Conservation (phyloP, 1,284 basidiomycete genomes). For the Xanthoconium separans region DNA sequence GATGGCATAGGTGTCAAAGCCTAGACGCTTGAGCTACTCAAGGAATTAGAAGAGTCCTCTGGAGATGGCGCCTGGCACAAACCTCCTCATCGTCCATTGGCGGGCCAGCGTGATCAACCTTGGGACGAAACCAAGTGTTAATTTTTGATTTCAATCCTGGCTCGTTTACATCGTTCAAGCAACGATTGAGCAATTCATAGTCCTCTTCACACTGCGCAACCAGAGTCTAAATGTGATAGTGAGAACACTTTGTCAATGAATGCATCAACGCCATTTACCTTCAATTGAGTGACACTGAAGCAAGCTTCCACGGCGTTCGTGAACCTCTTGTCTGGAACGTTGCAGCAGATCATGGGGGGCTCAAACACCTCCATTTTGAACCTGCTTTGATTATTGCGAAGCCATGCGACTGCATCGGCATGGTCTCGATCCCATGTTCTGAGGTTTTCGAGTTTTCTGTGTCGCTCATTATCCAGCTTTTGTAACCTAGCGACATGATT, state of each 20-base stretch:
- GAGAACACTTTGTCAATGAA: not conserved
- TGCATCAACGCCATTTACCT: constrained; percentile 43
- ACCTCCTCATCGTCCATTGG: constrained; percentile 63
- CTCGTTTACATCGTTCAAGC: constrained; percentile 61
- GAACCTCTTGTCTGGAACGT: constrained; percentile 63
- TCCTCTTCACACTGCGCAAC: constrained; percentile 86
- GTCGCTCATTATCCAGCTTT: constrained; percentile 58
- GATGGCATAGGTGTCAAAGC: constrained; percentile 84
- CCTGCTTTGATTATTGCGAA: constrained; percentile 62
- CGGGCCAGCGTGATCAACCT: constrained; percentile 39
- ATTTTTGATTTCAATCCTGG: constrained; percentile 56
- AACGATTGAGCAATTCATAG: constrained; percentile 64
- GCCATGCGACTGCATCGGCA: constrained; percentile 73
- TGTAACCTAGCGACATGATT: constrained; percentile 44
- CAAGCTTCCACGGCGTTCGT: constrained; percentile 77
- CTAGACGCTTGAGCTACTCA: constrained; percentile 55
- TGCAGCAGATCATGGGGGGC: constrained; percentile 76
- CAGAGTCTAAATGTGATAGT: constrained; percentile 60
- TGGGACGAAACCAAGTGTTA: constrained; percentile 63
- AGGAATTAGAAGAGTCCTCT: constrained; percentile 4
- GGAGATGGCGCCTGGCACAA: constrained; percentile 10
- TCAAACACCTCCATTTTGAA: constrained; percentile 87
- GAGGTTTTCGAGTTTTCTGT: constrained; percentile 57
- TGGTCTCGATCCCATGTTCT: constrained; percentile 54
- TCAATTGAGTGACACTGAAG: constrained; percentile 59